Percentiles rank a stretch among this genome's conserved stretches.
Evolutionary conservation across 495 filamentous ascomycete species (phyloP).

Genomic region (Penicillium mononematosum): DNA sequence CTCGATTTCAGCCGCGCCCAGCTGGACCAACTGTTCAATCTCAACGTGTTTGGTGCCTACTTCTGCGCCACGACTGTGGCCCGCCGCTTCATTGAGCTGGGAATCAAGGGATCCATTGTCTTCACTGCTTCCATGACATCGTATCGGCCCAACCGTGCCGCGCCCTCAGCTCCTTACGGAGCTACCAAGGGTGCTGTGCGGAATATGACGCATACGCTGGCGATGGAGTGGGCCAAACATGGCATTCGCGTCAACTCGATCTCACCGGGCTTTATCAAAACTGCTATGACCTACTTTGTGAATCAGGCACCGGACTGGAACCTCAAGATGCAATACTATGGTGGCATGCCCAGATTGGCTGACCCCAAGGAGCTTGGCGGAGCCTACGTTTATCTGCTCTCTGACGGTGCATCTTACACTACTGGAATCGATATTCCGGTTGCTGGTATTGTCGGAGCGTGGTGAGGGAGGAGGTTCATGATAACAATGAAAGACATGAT

Average conservation of each 20-base stretch:
- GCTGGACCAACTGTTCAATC: slow-evolving; percentile 42
- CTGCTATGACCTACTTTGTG: slow-evolving; percentile 42
- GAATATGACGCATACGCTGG: slow-evolving; percentile 41
- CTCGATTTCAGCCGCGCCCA: slow-evolving; percentile 40
- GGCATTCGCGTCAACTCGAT: slow-evolving; percentile 47
- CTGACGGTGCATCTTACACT: slow-evolving; percentile 34
- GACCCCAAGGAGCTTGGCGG: slow-evolving; percentile 41
- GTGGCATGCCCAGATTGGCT: slow-evolving; percentile 43
- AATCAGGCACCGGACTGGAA: slow-evolving; percentile 41
- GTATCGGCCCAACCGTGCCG: slow-evolving; percentile 39
- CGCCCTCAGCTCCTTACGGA: slow-evolving; percentile 32
- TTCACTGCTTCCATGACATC: slow-evolving; percentile 43
- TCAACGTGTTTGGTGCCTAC: slow-evolving; percentile 36
- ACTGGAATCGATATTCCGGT: slow-evolving; percentile 41
- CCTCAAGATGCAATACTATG: slow-evolving; percentile 47
- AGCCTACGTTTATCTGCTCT: slow-evolving; percentile 44
- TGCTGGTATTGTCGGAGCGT: slow-evolving; percentile 46
- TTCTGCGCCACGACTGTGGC: slow-evolving; percentile 24
- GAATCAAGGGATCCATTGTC: slow-evolving; percentile 36
- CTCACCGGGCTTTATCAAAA: slow-evolving; percentile 40
- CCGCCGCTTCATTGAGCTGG: slow-evolving; percentile 18
- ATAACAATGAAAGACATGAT: too few species aligned
- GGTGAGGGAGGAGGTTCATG: slow-evolving; percentile 23
- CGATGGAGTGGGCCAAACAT: slow-evolving; percentile 50
- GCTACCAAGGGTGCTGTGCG: slow-evolving; percentile 36